Evolutionary conservation across 192 early-diverging fungal species (phyloP).

Genomic region (Geranomyces michiganensis): DNA sequence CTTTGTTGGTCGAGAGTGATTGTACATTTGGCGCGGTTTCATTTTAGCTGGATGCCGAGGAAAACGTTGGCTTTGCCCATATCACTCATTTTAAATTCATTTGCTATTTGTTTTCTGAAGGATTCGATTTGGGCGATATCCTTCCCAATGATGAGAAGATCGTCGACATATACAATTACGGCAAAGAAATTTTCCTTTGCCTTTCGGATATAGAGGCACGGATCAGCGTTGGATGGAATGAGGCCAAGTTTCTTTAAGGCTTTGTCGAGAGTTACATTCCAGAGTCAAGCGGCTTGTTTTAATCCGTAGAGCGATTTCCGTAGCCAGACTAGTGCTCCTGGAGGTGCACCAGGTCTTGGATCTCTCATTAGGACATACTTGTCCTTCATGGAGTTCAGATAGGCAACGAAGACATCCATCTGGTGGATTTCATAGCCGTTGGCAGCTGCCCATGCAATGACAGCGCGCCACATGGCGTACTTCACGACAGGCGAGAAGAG

Average conservation of each 20-base stretch:
- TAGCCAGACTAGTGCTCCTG: neutral
- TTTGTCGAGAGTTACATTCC: constrained; percentile 20
- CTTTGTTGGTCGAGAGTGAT: neutral
- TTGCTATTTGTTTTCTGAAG: neutral
- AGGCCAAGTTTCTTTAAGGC: constrained; percentile 10
- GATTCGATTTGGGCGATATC: neutral
- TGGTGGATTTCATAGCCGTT: neutral
- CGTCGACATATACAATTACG: neutral
- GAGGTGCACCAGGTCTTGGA: neutral
- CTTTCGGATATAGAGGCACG: constrained; percentile 20
- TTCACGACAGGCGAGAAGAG: constrained; percentile 35
- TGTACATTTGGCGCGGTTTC: neutral
- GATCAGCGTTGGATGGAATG: neutral
- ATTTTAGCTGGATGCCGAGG: neutral
- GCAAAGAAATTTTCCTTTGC: neutral
- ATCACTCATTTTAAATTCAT: constrained; percentile 12
- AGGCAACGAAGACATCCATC: constrained; percentile 33
- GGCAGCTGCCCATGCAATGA: neutral
- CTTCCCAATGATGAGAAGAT: neutral
- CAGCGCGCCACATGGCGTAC: neutral
- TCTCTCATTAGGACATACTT: constrained; percentile 1
- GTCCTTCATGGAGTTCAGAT: constrained; percentile 26
- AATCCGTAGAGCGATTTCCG: constrained; percentile 31
- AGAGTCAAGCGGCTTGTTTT: constrained; percentile 29
- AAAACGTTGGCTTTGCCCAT: neutral